Evolutionary conservation across 2,329 filamentous ascomycete genomes (phyloP), one percentile per base, ranked within the genome.

Genomic region (Ceratocystis harringtonii): DNA sequence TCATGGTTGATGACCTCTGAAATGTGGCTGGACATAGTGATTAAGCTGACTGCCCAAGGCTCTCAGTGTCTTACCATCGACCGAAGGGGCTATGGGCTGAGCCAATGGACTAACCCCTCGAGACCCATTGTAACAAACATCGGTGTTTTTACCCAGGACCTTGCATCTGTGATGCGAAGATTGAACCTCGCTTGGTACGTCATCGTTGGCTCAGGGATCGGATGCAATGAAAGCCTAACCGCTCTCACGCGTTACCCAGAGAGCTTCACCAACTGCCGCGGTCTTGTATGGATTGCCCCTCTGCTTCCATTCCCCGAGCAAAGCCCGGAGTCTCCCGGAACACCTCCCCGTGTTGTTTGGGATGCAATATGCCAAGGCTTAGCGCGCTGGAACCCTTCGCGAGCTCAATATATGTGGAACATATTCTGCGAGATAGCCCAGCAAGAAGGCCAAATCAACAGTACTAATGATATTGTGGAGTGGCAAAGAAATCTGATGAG

Each of bases 201-300:
- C 3, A 28, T 65, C 12, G 63, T 60, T 15, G 41, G 63, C 63
- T 65, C 63, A 5, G 63, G 63, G 6, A 65, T 65, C 63, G 63
- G 63, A 43, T 65, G 63, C 41, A 65, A 65, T 28, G 63, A 65
- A 28, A 61, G 63, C 19, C 52, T 65, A 1, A 22, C 44, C 22
- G 44, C 63, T 1, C 8, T 61, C 19, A 65, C 57, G 8, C 63
- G 57, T 32, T 45, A 50, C 55, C 55, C 52, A 45, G 15, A 60
- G 28, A 36, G 19, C 8, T 61, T 65, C 41, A 55, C n/a, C 8
- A 32, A 32, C 43, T 65, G 63, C 19, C 41, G 55, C 17, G 63
- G 63, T 10, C 44, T 65, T 12, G 25, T 65, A 17, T 65, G 63
- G 63, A 19, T 65, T 19, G 32, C 55, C 36, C 63, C 63, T 17